These are phyloP conservation scores for Omphalotus olearius DNA, from an alignment of 1,284 basidiomycete genomes.

Conservation along the genomic window DNA sequence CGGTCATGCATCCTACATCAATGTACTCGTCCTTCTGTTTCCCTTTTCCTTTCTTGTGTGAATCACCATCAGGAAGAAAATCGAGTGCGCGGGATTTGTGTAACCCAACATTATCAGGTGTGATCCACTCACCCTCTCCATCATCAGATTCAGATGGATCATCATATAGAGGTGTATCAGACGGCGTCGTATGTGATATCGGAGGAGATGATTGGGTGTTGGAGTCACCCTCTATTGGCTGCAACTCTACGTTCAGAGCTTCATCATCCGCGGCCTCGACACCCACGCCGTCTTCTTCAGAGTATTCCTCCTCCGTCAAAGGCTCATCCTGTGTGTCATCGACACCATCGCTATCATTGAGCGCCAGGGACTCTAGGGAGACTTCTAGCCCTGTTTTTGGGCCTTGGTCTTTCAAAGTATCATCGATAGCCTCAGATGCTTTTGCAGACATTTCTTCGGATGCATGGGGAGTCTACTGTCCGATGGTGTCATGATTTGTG, in stretches of 20 bases:
- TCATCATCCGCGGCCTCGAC: conserved; percentile 19
- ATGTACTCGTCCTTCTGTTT: conserved; percentile 42
- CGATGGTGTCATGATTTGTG: not conserved
- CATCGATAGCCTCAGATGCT: conserved; percentile 6
- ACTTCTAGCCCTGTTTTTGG: not conserved
- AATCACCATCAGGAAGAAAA: conserved; percentile 54
- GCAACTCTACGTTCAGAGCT: conserved; percentile 43
- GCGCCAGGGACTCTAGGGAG: not conserved
- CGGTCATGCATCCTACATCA: conserved; percentile 89
- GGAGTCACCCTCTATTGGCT: conserved; percentile 27
- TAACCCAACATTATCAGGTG: conserved; percentile 80
- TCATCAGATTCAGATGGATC: conserved; percentile 77
- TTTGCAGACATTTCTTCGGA: conserved; percentile 17
- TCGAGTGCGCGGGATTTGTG: conserved; percentile 91
- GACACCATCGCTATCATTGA: not conserved
- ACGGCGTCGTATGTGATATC: not conserved
- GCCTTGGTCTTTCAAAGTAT: not conserved
- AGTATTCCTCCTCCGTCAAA: conserved; percentile 4
- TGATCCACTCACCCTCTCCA: conserved; percentile 96
- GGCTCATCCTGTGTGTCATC: not conserved
- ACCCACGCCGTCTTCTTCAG: conserved; percentile 6
- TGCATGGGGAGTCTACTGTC: conserved; percentile 21
- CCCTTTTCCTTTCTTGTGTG: conserved; percentile 31
- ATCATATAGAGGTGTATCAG: conserved; percentile 48
- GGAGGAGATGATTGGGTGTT: conserved; percentile 10